Percentiles rank a stretch among this genome's conserved stretches.
Conservation (phyloP, 768 basidiomycete species). For the Naematelia aurantialba region DNA sequence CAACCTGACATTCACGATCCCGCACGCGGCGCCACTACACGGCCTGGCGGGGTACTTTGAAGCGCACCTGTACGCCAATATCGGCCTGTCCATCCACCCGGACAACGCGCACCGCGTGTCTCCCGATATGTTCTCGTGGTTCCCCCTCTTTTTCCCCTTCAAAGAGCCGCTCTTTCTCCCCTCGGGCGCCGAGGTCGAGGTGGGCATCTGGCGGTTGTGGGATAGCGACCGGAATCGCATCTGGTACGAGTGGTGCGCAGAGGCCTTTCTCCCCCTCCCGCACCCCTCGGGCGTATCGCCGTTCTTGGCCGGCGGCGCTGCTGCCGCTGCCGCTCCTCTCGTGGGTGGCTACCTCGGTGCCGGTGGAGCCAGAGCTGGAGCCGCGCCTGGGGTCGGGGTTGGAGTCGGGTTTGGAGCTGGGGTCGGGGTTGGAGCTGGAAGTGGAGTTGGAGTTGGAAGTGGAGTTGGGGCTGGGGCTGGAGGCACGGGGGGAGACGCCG, state of each 20-base stretch:
- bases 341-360: neutral
- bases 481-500: slow-evolving; percentile 11
- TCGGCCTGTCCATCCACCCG: slow-evolving; percentile 92
- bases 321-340: neutral
- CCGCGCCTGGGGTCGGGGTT: slow-evolving; percentile 15
- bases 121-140: slow-evolving; percentile 99
- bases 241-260: slow-evolving; percentile 99
- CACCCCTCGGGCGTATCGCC: slow-evolving; percentile 17
- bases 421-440: slow-evolving; percentile 1
- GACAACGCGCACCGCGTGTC: slow-evolving; percentile 77
- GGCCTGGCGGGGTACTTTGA: slow-evolving; percentile 98
- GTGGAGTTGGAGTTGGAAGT: slow-evolving; percentile 15
- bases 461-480: slow-evolving; percentile 20
- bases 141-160: slow-evolving; percentile 93
- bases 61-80: slow-evolving; percentile 80
- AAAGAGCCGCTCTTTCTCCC: slow-evolving; percentile 91
- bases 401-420: slow-evolving; percentile 2
- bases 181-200: slow-evolving; percentile 82
- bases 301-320: slow-evolving; percentile 5
- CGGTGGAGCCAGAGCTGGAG: slow-evolving; percentile 11
- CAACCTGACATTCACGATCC: slow-evolving; percentile 82
- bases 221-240: slow-evolving; percentile 69
- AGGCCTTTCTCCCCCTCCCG: slow-evolving; percentile 74
- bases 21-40: slow-evolving; percentile 87
- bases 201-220: slow-evolving; percentile 90